Evolutionary conservation across 495 filamentous ascomycete genomes (phyloP).

Genomic region (Hypoxylon rickii): DNA sequence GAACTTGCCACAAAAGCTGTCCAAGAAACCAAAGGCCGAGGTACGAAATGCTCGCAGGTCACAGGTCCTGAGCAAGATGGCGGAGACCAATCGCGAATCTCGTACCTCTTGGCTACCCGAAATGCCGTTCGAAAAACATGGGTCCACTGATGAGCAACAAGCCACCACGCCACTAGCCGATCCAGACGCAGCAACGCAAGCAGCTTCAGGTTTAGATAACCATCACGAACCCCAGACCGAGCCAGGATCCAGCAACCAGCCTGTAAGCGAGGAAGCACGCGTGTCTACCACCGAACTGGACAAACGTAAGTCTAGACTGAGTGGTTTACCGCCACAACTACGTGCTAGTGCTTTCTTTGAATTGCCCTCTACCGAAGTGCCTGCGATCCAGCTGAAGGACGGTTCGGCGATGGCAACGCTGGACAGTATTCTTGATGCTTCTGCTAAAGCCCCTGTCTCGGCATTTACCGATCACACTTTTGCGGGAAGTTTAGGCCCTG

Average conservation of each 20-base stretch:
- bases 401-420: conserved; percentile 86
- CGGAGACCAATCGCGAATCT: conserved; percentile 31
- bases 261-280: conserved; percentile 19
- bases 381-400: conserved; percentile 68
- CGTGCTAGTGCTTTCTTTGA: conserved; percentile 93
- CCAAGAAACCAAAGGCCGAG: conserved; percentile 65
- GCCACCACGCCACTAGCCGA: conserved; percentile 1
- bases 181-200: conserved; percentile 4
- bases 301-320: conserved; percentile 47
- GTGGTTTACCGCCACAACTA: conserved; percentile 79
- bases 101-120: conserved; percentile 52
- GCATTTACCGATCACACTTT: conserved; percentile 95
- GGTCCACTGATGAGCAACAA: conserved; percentile 12
- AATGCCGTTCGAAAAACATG: conserved; percentile 39
- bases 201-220: background rate
- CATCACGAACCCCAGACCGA: conserved; percentile 6
- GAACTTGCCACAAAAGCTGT: conserved; percentile 87
- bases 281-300: conserved; percentile 38
- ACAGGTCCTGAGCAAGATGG: conserved; percentile 59
- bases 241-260: background rate
- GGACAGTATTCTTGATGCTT: conserved; percentile 94
- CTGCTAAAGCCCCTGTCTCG: conserved; percentile 84
- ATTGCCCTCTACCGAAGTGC: conserved; percentile 57
- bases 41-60: conserved; percentile 71
- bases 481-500: conserved; percentile 69